Percentiles rank a stretch among this genome's conserved stretches.
phyloP scores from a whole-genome alignment of 1,284 basidiomycete species.

The Fomitopsis betulina region DNA sequence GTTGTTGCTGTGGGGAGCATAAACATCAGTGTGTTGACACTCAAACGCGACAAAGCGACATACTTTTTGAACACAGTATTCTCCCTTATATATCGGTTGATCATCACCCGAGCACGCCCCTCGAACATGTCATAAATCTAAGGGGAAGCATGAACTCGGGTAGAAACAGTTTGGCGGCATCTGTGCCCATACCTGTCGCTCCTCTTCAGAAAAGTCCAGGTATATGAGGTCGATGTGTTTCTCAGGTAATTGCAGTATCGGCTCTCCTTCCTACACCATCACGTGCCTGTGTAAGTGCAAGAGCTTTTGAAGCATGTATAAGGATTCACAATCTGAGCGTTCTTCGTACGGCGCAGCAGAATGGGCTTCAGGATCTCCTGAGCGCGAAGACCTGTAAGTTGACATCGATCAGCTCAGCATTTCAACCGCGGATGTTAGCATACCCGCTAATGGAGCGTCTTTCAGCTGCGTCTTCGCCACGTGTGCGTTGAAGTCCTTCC shows the following conservation, averaged over 20 bases:
- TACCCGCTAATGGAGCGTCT: slow-evolving; percentile 55
- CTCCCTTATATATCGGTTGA: slow-evolving; percentile 55
- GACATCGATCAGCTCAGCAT: not conserved
- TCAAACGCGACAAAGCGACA: slow-evolving; percentile 15
- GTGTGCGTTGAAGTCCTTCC: slow-evolving; percentile 52
- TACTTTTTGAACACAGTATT: slow-evolving; percentile 61
- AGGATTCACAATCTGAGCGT: slow-evolving; percentile 38
- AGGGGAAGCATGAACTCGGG: not conserved
- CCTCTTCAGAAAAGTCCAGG: slow-evolving; percentile 55
- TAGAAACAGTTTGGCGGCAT: not conserved
- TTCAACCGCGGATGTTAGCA: not conserved
- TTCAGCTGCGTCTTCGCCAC: slow-evolving; percentile 50
- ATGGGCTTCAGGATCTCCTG: slow-evolving; percentile 58
- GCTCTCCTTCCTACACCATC: slow-evolving; percentile 44
- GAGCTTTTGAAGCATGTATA: not conserved
- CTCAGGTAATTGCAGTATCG: slow-evolving; percentile 51
- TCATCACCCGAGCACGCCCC: slow-evolving; percentile 42
- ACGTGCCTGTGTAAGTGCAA: not conserved
- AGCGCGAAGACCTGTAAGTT: slow-evolving; percentile 36
- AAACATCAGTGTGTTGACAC: not conserved
- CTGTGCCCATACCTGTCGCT: slow-evolving; percentile 45
- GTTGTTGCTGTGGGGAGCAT: slow-evolving; percentile 37
- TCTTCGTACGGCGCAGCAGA: slow-evolving; percentile 58
- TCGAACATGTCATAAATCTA: slow-evolving; percentile 65
- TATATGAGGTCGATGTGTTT: slow-evolving; percentile 58